Evolutionary conservation across 2,329 filamentous ascomycete genomes (phyloP), one percentile per base, ranked within the genome.

Genomic region (Aphanocladium album): DNA sequence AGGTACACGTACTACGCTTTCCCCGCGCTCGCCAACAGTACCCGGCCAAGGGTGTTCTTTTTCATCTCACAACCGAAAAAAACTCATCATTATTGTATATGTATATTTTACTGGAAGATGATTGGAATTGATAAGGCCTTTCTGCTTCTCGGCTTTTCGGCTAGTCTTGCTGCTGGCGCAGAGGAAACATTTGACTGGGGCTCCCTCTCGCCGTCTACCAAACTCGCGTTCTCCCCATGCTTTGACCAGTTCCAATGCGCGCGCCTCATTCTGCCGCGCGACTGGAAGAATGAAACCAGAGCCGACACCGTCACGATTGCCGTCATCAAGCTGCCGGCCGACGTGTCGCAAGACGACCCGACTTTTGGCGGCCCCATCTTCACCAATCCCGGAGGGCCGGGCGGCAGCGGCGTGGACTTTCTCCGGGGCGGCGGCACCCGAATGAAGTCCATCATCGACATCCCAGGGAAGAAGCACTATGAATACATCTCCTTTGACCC

Each of bases 401-500:
- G 78, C 39, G 73, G 67, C 21, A 76, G 74, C 0, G 78, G 79
- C 6, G 69, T 77, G 2, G 33, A 39, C 0, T 64, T 72, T 12
- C 27, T 73, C 12, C 65, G 72, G 11, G 3, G 5, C 1, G 37
- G 21, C 2, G 76, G 70, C 19, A 57, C 43, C 3, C 16, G 51
- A 11, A 60, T 78, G 12, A 76, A 72, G 47, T 41, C 53, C 25
- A 55, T 65, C 5, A 33, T 66, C 2, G 70, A 72, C 39, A 66
- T 60, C 16, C 66, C 66, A 2, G 68, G 67, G 12, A 64, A 61
- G 25, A 68, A 68, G 6, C 73, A 76, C 60, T 77, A 77, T 47
- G 75, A 77, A 53, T 70, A 79, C 19, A 62, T 80, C 5, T 73
- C 73, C 8, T 80, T 77, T 63, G 78, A 80, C 63, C 78, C 78